phyloP scores from a whole-genome alignment of 2,329 filamentous ascomycete genomes.

The Triangularia setosa region DNA sequence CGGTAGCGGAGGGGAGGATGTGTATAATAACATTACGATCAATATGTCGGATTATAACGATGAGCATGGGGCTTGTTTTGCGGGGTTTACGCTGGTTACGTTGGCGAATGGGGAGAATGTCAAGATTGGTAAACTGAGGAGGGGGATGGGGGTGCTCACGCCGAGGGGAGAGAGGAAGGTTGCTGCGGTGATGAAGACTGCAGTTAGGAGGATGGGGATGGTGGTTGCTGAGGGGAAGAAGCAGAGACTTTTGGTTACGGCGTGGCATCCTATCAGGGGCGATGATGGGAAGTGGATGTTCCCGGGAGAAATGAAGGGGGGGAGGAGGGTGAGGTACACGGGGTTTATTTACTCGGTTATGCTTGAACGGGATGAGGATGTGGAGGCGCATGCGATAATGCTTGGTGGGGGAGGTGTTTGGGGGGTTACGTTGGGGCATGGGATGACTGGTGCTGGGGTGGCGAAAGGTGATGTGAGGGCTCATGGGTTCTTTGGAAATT shows the following conservation, averaged over 20 bases:
- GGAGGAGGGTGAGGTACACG: slow-evolving; percentile 38
- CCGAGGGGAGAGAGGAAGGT: slow-evolving; percentile 48
- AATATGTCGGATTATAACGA: slow-evolving; percentile 8
- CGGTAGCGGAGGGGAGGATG: background rate
- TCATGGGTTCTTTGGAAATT: slow-evolving; percentile 54
- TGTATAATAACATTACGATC: background rate
- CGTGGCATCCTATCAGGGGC: slow-evolving; percentile 53
- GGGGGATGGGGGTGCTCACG: slow-evolving; percentile 48
- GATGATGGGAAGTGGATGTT: slow-evolving; percentile 26
- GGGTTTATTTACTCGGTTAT: slow-evolving; percentile 56
- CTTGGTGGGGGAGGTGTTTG: slow-evolving; percentile 39
- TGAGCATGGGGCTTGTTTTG: slow-evolving; percentile 51
- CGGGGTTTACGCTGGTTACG: slow-evolving; percentile 43
- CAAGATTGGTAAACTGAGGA: slow-evolving; percentile 39
- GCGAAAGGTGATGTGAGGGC: slow-evolving; percentile 38
- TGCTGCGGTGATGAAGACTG: slow-evolving; percentile 48
- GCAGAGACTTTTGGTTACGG: slow-evolving; percentile 48
- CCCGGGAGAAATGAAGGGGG: slow-evolving; percentile 32
- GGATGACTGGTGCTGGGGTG: slow-evolving; percentile 34
- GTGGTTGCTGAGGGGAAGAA: slow-evolving; percentile 37
- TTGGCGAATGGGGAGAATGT: slow-evolving; percentile 28
- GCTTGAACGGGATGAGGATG: slow-evolving; percentile 42
- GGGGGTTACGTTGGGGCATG: slow-evolving; percentile 59
- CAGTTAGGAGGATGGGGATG: slow-evolving; percentile 38
- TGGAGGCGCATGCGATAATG: slow-evolving; percentile 47